Conservation (phyloP, 331 rosid genomes). For the Quercus lobata region DNA sequence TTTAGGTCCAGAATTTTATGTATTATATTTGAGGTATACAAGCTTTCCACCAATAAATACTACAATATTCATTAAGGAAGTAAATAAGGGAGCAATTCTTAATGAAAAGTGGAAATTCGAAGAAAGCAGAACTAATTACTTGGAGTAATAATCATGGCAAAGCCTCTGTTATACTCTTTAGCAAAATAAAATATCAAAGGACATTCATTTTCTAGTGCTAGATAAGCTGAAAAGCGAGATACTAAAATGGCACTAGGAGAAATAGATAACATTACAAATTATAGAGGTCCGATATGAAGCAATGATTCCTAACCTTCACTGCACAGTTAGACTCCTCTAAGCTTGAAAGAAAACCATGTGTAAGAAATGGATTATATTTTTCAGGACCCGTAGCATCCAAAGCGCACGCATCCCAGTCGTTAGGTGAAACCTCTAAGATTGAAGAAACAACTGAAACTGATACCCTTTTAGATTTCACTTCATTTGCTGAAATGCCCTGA, state of each 20-base stretch:
- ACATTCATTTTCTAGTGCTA: neutral
- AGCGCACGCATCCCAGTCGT: conserved; percentile 81
- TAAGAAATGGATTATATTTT: conserved; percentile 72
- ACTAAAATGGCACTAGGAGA: neutral
- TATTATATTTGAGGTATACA: too few species aligned
- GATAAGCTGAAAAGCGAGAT: neutral
- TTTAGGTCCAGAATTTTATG: too few species aligned
- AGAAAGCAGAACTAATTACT: neutral
- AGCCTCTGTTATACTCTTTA: neutral
- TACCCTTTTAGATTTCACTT: conserved; percentile 33
- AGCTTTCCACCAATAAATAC: too few species aligned
- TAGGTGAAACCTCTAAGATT: conserved; percentile 61
- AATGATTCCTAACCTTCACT: conserved; percentile 39
- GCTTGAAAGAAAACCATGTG: conserved; percentile 70
- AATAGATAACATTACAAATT: neutral
- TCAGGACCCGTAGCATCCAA: conserved; percentile 58
- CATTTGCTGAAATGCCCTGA: conserved; percentile 31
- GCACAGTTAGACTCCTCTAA: conserved; percentile 69
- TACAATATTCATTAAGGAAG: neutral
- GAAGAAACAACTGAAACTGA: conserved; percentile 62
- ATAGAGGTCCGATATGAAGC: neutral
- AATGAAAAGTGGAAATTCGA: neutral
- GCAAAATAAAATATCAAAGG: neutral
- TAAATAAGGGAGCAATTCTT: neutral
- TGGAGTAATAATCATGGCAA: neutral